Conservation (phyloP, 2,329 filamentous ascomycete genomes). For the Hymenoscyphus scutula region DNA sequence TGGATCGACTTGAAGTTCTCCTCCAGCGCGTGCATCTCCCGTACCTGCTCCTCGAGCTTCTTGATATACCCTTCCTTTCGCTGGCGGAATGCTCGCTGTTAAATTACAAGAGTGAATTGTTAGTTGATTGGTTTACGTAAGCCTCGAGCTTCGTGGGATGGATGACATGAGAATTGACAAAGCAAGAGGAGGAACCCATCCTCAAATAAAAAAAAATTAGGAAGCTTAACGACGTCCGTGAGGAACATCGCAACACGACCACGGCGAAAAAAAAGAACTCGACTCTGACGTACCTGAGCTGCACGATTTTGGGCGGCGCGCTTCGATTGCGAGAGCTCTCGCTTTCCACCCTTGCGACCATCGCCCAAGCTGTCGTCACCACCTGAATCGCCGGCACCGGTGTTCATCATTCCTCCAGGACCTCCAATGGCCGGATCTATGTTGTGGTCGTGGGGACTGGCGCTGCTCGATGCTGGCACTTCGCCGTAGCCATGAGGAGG, state of each 20-base stretch:
- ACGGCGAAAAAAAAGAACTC: conserved; percentile 17
- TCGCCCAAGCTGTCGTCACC: conserved; percentile 40
- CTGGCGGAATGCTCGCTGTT: conserved; percentile 92
- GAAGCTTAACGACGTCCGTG: conserved; percentile 24
- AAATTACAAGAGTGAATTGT: conserved; percentile 19
- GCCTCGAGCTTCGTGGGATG: conserved; percentile 26
- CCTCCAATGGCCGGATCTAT: conserved; percentile 38
- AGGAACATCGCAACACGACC: conserved; percentile 12
- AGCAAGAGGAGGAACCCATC: conserved; percentile 30
- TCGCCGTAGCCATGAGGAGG: conserved; percentile 36
- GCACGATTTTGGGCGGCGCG: conserved; percentile 94
- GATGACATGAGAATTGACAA: conserved; percentile 41
- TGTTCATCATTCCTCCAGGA: conserved; percentile 29
- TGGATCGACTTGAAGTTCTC: conserved; percentile 78
- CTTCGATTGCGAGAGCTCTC: conserved; percentile 92
- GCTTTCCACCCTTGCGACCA: conserved; percentile 72
- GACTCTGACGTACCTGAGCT: conserved; percentile 72
- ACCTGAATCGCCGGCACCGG: conserved; percentile 31
- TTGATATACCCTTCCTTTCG: conserved; percentile 98
- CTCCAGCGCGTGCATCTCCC: conserved; percentile 73
- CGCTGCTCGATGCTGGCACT: conserved; percentile 33
- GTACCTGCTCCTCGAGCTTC: conserved; percentile 91
- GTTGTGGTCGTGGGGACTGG: conserved; percentile 36
- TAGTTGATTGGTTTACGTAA: conserved; percentile 32
- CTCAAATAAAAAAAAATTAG: conserved; percentile 6